phyloP scores from a whole-genome alignment of 352 stramenopile species.

The Phytophthora sp. region DNA sequence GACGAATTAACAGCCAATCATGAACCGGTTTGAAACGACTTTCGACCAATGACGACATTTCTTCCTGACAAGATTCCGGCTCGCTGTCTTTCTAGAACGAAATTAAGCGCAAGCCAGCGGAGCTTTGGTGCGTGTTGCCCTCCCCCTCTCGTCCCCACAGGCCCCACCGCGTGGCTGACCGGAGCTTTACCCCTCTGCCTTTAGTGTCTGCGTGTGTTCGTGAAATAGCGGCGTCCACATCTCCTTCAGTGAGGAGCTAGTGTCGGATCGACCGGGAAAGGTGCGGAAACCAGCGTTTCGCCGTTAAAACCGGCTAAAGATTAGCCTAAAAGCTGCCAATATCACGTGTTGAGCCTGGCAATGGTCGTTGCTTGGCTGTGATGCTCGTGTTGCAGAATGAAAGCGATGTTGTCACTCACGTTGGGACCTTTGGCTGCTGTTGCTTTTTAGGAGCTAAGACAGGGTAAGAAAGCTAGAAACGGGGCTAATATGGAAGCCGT shows the following conservation, averaged over 20 bases:
- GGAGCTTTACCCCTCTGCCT: neutral
- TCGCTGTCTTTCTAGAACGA: conserved; percentile 28
- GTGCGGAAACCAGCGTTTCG: conserved; percentile 11
- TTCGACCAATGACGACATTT: conserved; percentile 20
- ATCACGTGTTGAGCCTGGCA: neutral
- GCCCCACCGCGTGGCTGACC: neutral
- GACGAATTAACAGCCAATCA: too few species aligned
- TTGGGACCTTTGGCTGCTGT: neutral
- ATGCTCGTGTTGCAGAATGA: neutral
- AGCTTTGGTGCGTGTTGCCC: conserved; percentile 27
- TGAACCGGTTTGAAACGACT: neutral
- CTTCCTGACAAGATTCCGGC: conserved; percentile 29
- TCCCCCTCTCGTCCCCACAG: neutral
- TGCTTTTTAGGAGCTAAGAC: conserved; percentile 16
- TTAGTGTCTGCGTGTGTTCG: conserved; percentile 28
- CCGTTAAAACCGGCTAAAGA: neutral
- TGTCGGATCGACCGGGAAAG: conserved; percentile 26
- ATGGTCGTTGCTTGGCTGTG: neutral
- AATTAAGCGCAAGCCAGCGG: conserved; percentile 26
- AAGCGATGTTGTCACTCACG: neutral
- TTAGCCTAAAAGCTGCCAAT: neutral
- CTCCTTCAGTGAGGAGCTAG: conserved; percentile 7
- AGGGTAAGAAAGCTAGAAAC: conserved; percentile 4
- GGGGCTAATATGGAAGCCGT: conserved; percentile 81
- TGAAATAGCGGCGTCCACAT: conserved; percentile 27